phyloP scores from a whole-genome alignment of 495 filamentous ascomycete species.

The Echria macrotheca region DNA sequence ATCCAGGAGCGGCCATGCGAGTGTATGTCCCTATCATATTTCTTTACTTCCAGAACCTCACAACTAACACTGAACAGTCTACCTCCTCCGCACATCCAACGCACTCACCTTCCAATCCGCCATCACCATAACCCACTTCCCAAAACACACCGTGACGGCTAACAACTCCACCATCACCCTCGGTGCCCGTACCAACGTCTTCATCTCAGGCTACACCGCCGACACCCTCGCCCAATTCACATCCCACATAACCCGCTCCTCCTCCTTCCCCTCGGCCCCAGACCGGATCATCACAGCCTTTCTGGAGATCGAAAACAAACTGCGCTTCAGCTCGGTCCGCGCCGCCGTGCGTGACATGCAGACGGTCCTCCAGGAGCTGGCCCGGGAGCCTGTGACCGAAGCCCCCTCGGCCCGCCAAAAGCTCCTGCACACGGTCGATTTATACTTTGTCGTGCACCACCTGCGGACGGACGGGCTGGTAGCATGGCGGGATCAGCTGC shows the following conservation, averaged over 20 bases:
- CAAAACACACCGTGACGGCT: background rate
- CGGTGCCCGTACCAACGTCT: slow-evolving; percentile 1
- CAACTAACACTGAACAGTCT: background rate
- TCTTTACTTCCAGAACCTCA: background rate
- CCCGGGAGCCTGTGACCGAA: background rate
- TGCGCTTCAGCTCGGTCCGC: background rate
- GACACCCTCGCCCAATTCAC: background rate
- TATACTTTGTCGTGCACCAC: slow-evolving; percentile 2
- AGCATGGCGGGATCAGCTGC: slow-evolving; percentile 6
- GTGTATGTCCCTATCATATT: background rate
- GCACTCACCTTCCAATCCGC: background rate
- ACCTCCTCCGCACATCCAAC: slow-evolving; percentile 7
- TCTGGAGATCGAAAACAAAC: background rate
- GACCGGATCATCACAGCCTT: background rate
- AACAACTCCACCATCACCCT: background rate
- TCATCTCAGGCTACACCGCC: background rate
- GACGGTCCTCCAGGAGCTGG: background rate
- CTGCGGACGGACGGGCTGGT: slow-evolving; percentile 4
- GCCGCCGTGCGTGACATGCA: background rate
- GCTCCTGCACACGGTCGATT: background rate
- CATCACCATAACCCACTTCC: slow-evolving; percentile 3
- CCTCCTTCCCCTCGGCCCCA: background rate
- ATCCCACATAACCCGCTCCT: background rate
- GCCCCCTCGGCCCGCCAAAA: background rate
- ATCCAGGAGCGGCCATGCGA: slow-evolving; percentile 1